A percentile compares a stretch with the other conserved stretches of the same genome.
phyloP scores from a whole-genome alignment of 2,329 filamentous ascomycete species.

The Cyanodermella asteris region DNA sequence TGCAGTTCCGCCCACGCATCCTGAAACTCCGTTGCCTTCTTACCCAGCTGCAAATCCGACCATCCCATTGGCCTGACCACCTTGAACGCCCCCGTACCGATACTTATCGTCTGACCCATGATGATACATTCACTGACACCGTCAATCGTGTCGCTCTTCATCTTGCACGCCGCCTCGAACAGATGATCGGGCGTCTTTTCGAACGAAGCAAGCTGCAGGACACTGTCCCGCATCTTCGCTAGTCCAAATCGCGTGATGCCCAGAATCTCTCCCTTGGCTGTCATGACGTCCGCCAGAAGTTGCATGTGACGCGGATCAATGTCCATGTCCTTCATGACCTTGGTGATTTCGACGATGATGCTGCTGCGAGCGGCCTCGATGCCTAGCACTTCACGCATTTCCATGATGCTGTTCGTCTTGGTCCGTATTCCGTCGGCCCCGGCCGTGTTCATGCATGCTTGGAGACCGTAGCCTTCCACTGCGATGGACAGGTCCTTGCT shows the following conservation, averaged over 20 bases:
- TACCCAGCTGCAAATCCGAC: slow-evolving; percentile 40
- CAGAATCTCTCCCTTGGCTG: slow-evolving; percentile 89
- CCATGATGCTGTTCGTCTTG: slow-evolving; percentile 72
- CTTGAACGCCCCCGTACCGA: slow-evolving; percentile 84
- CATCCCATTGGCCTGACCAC: slow-evolving; percentile 60
- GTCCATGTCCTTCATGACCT: slow-evolving; percentile 82
- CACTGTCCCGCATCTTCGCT: slow-evolving; percentile 86
- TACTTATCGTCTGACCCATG: slow-evolving; percentile 81
- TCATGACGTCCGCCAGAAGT: slow-evolving; percentile 93
- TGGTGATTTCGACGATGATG: slow-evolving; percentile 69
- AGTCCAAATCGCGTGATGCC: slow-evolving; percentile 93
- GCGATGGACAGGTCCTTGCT: no score
- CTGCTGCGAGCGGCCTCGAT: slow-evolving; percentile 85
- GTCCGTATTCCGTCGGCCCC: slow-evolving; percentile 62
- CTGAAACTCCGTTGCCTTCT: slow-evolving; percentile 44
- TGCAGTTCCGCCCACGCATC: slow-evolving; percentile 21
- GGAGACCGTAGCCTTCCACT: slow-evolving; percentile 86
- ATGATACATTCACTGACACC: slow-evolving; percentile 95
- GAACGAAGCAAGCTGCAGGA: slow-evolving; percentile 83
- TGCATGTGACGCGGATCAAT: slow-evolving; percentile 98
- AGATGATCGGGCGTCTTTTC: slow-evolving; percentile 97
- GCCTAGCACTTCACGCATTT: slow-evolving; percentile 66
- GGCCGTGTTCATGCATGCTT: slow-evolving; percentile 76
- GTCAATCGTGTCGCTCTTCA: slow-evolving; percentile 81
- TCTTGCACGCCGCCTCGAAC: slow-evolving; percentile 79